These are phyloP conservation scores for Quercus parvula DNA, from an alignment of 306 rosid genomes.

Conservation along the genomic window DNA sequence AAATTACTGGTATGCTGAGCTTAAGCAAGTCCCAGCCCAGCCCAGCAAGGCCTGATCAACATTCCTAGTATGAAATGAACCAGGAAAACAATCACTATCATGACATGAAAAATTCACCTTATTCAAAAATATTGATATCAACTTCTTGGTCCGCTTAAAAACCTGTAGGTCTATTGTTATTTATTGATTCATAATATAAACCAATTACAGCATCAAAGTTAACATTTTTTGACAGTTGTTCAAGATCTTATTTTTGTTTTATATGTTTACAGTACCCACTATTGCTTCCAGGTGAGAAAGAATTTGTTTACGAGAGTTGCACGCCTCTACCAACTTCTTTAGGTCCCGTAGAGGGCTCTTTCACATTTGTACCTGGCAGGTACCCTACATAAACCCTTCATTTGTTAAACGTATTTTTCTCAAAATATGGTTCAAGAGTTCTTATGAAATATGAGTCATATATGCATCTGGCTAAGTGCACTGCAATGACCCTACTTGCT, in stretches of 20 bases:
- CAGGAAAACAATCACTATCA: not conserved
- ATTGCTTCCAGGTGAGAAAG: constrained; percentile 56
- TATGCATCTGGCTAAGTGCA: not conserved
- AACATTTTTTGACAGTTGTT: not conserved
- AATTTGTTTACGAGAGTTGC: constrained; percentile 82
- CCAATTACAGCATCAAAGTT: not conserved
- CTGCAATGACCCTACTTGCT: not conserved
- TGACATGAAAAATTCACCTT: not conserved
- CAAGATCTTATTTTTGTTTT: constrained; percentile 5
- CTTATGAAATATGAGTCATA: not conserved
- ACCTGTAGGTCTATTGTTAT: not conserved
- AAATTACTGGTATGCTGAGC: not conserved
- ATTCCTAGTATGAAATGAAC: not conserved
- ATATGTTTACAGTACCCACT: constrained; percentile 70
- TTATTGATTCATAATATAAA: not conserved
- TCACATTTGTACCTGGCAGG: constrained; percentile 96
- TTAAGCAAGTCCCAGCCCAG: not conserved
- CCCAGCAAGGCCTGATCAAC: not conserved
- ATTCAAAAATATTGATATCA: not conserved
- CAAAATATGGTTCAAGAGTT: not conserved
- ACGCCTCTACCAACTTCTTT: constrained; percentile 40
- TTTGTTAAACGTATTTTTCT: not conserved
- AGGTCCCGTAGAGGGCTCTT: constrained; percentile 87
- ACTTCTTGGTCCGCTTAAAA: not conserved
- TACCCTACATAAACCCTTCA: constrained; percentile 21